Evolutionary conservation across 1,284 basidiomycete genomes (phyloP).

Genomic region (Puccinia polysora): DNA sequence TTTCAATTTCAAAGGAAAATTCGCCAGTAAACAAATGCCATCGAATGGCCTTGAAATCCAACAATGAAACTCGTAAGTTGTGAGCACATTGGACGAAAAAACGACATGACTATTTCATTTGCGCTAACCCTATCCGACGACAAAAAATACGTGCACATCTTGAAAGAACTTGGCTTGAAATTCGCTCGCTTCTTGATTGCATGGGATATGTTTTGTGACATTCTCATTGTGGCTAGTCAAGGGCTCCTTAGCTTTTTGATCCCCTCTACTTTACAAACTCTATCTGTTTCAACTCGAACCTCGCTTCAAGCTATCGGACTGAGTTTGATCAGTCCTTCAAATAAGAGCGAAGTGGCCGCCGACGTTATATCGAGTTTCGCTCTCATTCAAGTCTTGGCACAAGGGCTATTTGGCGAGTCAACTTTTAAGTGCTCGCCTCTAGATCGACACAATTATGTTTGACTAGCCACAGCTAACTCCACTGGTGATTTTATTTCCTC

Average conservation of each 20-base stretch:
- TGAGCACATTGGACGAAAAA: too few species aligned
- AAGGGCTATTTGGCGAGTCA: slow-evolving; percentile 10
- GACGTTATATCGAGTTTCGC: slow-evolving; percentile 7
- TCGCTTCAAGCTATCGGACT: slow-evolving; percentile 5
- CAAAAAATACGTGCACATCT: too few species aligned
- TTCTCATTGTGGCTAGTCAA: neutral
- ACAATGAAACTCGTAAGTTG: too few species aligned
- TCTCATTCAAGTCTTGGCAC: neutral
- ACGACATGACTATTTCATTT: too few species aligned
- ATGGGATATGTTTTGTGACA: neutral
- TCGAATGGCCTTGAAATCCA: too few species aligned
- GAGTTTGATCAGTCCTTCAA: neutral
- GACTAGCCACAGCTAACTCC: too few species aligned
- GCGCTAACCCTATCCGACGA: too few species aligned
- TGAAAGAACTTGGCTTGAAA: neutral
- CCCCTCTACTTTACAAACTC: slow-evolving; percentile 4
- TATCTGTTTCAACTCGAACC: neutral
- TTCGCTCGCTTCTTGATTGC: neutral
- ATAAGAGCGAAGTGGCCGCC: neutral
- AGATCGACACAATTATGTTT: too few species aligned
- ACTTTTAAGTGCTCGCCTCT: too few species aligned
- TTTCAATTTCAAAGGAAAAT: neutral
- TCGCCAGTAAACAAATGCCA: too few species aligned
- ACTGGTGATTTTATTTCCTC: too few species aligned
- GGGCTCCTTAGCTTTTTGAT: slow-evolving; percentile 1